These are phyloP conservation scores for Fomes fomentarius DNA, from an alignment of 1,284 basidiomycete species.

Conservation along the genomic window DNA sequence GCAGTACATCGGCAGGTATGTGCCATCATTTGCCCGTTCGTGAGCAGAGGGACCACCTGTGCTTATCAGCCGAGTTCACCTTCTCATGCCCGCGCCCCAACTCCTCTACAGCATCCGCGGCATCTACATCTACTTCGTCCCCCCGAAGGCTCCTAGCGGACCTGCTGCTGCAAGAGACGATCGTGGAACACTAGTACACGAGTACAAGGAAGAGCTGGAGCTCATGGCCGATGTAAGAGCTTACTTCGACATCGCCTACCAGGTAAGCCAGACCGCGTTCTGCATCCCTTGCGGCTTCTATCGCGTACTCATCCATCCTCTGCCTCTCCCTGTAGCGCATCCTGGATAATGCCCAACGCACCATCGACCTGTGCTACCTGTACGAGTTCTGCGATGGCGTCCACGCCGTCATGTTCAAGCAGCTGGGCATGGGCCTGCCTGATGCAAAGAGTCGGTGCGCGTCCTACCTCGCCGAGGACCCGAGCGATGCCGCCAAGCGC, in stretches of 20 bases:
- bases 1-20: no score
- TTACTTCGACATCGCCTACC: slow-evolving; percentile 52
- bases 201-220: slow-evolving; percentile 47
- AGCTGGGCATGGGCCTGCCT: slow-evolving; percentile 39
- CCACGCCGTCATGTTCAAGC: slow-evolving; percentile 39
- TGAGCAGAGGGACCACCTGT: no score
- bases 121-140: background rate
- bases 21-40: no score
- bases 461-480: slow-evolving; percentile 45
- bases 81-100: no score
- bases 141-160: background rate
- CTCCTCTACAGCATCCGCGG: no score
- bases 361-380: slow-evolving; percentile 48
- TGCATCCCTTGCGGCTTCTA: background rate
- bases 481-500: slow-evolving; percentile 37
- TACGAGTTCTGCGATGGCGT: slow-evolving; percentile 40
- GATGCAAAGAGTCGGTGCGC: slow-evolving; percentile 39
- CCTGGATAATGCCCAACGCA: slow-evolving; percentile 47
- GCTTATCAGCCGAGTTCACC: no score
- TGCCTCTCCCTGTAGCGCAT: slow-evolving; percentile 38
- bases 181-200: slow-evolving; percentile 26
- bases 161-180: background rate
- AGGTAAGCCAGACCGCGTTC: slow-evolving; percentile 34
- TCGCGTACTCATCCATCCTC: background rate
- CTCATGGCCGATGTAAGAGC: slow-evolving; percentile 53